Evolutionary conservation across 768 basidiomycete species (phyloP).

Genomic region (Pisolithus orientalis): DNA sequence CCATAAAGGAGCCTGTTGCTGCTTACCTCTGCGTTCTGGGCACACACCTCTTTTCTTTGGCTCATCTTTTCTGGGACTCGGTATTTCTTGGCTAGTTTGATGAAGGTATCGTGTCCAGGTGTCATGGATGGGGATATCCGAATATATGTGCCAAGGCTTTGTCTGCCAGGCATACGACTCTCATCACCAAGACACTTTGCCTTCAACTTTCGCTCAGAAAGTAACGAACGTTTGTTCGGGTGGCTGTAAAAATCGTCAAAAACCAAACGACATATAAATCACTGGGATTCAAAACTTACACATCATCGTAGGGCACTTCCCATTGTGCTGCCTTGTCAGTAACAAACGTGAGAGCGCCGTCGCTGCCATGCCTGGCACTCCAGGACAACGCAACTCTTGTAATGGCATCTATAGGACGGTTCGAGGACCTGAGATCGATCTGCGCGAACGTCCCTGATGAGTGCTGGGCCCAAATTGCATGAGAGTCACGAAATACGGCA

Average conservation of each 20-base stretch:
- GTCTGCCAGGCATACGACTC: slow-evolving; percentile 42
- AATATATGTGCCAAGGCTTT: slow-evolving; percentile 52
- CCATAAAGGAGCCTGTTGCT: neutral
- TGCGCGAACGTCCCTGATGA: slow-evolving; percentile 74
- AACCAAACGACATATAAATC: neutral
- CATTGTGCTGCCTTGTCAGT: slow-evolving; percentile 44
- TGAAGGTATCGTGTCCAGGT: slow-evolving; percentile 38
- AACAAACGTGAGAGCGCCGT: slow-evolving; percentile 62
- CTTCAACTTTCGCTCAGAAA: slow-evolving; percentile 27
- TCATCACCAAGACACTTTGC: slow-evolving; percentile 58
- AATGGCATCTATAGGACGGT: slow-evolving; percentile 61
- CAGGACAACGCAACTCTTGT: slow-evolving; percentile 60
- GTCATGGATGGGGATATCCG: slow-evolving; percentile 7
- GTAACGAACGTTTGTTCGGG: slow-evolving; percentile 24
- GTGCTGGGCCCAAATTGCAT: slow-evolving; percentile 70
- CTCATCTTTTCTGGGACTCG: slow-evolving; percentile 37
- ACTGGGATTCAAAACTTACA: slow-evolving; percentile 37
- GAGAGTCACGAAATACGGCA: slow-evolving; percentile 60
- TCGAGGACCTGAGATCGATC: slow-evolving; percentile 61
- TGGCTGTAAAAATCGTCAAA: slow-evolving; percentile 22
- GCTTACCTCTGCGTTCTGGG: slow-evolving; percentile 52
- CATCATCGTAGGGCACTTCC: slow-evolving; percentile 78
- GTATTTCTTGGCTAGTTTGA: slow-evolving; percentile 58
- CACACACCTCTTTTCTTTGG: slow-evolving; percentile 41
- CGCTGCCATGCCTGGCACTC: slow-evolving; percentile 36